Conservation (phyloP, 164 flowering plant species). For the grape (Vitis vinifera) region ASM3070453v1 NC_081817.1:7192001-7192500, state of each 20-base stretch:
- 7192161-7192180: not conserved
- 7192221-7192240: no score
- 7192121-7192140: conserved; percentile 86
- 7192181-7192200: not conserved
- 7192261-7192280: not conserved
- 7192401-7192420: conserved; percentile 87
- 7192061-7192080: conserved; percentile 61
- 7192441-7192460: no score
- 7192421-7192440: conserved; percentile 52
- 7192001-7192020: conserved; percentile 77
- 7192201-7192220: no score
- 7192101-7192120: conserved; percentile 56
- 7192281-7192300: not conserved
- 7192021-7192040: conserved; percentile 43
- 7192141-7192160: not conserved
- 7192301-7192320: not conserved
- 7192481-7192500: conserved; percentile 2
- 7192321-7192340: not conserved
- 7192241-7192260: no score
- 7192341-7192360: not conserved
- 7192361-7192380: conserved; percentile 96
- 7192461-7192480: not conserved
- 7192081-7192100: conserved; percentile 69
- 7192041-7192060: conserved; percentile 58
- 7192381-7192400: conserved; percentile 73